Evolutionary conservation across 1,284 basidiomycete genomes (phyloP).

Genomic region (Apiotrichum domesticum): DNA sequence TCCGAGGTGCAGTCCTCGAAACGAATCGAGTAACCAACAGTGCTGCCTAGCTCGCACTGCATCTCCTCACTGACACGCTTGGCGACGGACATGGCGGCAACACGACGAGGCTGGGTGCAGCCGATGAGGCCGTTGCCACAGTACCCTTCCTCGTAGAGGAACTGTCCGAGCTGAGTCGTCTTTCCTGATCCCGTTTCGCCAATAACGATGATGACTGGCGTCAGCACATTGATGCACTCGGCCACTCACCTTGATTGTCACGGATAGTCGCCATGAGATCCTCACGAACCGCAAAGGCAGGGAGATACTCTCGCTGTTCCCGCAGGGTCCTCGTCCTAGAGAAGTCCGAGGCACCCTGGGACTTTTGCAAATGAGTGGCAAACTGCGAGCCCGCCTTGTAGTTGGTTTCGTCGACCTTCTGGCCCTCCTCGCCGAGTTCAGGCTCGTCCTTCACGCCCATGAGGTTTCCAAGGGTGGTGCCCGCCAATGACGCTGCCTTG

Average conservation of each 20-base stretch:
- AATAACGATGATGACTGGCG: slow-evolving; percentile 77
- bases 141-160: slow-evolving; percentile 93
- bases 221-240: neutral
- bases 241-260: slow-evolving; percentile 79
- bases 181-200: slow-evolving; percentile 96
- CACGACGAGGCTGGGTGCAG: slow-evolving; percentile 93
- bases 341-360: slow-evolving; percentile 74
- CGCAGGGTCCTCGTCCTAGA: slow-evolving; percentile 77
- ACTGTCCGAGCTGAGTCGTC: slow-evolving; percentile 87
- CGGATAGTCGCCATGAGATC: slow-evolving; percentile 82
- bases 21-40: slow-evolving; percentile 93
- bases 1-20: slow-evolving; percentile 93
- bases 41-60: slow-evolving; percentile 74
- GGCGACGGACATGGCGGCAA: slow-evolving; percentile 97
- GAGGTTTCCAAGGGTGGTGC: slow-evolving; percentile 90
- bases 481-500: slow-evolving; percentile 85
- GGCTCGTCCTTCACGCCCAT: slow-evolving; percentile 97
- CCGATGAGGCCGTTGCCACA: slow-evolving; percentile 81
- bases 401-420: slow-evolving; percentile 56
- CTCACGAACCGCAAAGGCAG: slow-evolving; percentile 95
- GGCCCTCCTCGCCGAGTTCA: slow-evolving; percentile 54
- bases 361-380: slow-evolving; percentile 76
- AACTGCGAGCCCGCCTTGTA: slow-evolving; percentile 96
- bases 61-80: slow-evolving; percentile 96
- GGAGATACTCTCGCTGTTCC: slow-evolving; percentile 93